phyloP scores from a whole-genome alignment of 768 basidiomycete species.

The Amanita polypyramis region DNA sequence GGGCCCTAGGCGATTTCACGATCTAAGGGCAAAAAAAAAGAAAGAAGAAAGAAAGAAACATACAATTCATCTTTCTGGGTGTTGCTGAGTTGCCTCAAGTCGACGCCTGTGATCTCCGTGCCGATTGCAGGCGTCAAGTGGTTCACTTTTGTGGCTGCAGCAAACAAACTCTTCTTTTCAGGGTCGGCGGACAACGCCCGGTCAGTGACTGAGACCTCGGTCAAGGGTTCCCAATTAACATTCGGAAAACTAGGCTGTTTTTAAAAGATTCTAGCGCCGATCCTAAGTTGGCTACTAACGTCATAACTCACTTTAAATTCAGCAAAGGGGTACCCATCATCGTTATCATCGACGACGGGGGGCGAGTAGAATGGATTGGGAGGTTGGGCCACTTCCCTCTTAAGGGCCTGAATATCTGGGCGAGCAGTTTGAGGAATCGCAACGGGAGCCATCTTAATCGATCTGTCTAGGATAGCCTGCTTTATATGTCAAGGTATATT shows the following conservation, averaged over 20 bases:
- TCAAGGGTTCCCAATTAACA: slow-evolving; percentile 53
- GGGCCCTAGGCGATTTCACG: too few species aligned
- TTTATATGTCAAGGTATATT: too few species aligned
- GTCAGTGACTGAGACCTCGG: slow-evolving; percentile 48
- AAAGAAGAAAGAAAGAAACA: too few species aligned
- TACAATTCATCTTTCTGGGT: slow-evolving; percentile 75
- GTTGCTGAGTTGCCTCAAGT: slow-evolving; percentile 56
- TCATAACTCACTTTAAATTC: slow-evolving; percentile 22
- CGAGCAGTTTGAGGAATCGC: slow-evolving; percentile 3
- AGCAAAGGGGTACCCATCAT: slow-evolving; percentile 41
- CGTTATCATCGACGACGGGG: slow-evolving; percentile 35
- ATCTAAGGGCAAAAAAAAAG: too few species aligned
- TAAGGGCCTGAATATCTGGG: slow-evolving; percentile 7
- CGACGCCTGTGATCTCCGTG: slow-evolving; percentile 64
- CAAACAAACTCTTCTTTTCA: slow-evolving; percentile 52
- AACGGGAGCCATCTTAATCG: not conserved
- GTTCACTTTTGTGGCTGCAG: slow-evolving; percentile 55
- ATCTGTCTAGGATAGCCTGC: not conserved
- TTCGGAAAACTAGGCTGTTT: slow-evolving; percentile 59
- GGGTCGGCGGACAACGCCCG: slow-evolving; percentile 62
- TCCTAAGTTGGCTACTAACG: slow-evolving; percentile 1
- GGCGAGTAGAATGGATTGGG: slow-evolving; percentile 68
- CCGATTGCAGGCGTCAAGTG: slow-evolving; percentile 67
- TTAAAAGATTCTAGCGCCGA: not conserved
- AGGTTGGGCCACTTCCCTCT: slow-evolving; percentile 15